Evolutionary conservation across 331 rosid genomes (phyloP).

Genomic region (Acacia pycnantha): DNA sequence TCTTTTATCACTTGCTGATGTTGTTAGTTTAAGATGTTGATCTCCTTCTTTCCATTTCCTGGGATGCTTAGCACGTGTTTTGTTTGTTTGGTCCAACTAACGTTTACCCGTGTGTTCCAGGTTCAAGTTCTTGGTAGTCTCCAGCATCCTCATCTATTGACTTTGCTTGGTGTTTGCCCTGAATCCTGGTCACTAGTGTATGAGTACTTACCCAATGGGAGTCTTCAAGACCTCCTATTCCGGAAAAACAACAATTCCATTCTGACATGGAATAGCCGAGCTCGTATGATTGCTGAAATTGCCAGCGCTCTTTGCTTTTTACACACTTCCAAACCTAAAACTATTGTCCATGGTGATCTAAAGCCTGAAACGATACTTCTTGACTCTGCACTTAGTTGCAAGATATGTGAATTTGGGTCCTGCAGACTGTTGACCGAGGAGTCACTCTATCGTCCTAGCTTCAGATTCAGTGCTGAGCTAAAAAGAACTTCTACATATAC

Average conservation of each 20-base stretch:
- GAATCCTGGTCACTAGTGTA: slow-evolving; percentile 85
- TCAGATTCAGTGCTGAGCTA: slow-evolving; percentile 55
- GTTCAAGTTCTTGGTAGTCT: slow-evolving; percentile 79
- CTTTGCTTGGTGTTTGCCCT: slow-evolving; percentile 83
- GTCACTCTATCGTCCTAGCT: slow-evolving; percentile 57
- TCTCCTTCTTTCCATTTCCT: slow-evolving; percentile 12
- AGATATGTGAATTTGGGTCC: slow-evolving; percentile 80
- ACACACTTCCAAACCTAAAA: slow-evolving; percentile 80
- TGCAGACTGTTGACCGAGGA: slow-evolving; percentile 75
- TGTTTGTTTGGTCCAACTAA: slow-evolving; percentile 20
- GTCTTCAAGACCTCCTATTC: slow-evolving; percentile 69
- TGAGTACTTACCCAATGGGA: slow-evolving; percentile 80
- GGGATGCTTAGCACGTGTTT: neutral
- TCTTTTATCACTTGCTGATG: neutral
- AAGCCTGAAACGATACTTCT: slow-evolving; percentile 67
- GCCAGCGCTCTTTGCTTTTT: slow-evolving; percentile 87
- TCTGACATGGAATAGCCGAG: slow-evolving; percentile 70
- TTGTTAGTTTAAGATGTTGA: neutral
- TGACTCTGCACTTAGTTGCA: slow-evolving; percentile 71
- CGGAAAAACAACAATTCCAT: slow-evolving; percentile 51
- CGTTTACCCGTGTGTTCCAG: slow-evolving; percentile 44
- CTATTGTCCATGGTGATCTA: slow-evolving; percentile 78
- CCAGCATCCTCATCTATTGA: slow-evolving; percentile 82
- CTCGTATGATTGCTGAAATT: slow-evolving; percentile 67
- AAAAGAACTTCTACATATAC: slow-evolving; percentile 66